Conservation (phyloP, 306 rosid species). For the Cicer chorassanicum region DNA sequence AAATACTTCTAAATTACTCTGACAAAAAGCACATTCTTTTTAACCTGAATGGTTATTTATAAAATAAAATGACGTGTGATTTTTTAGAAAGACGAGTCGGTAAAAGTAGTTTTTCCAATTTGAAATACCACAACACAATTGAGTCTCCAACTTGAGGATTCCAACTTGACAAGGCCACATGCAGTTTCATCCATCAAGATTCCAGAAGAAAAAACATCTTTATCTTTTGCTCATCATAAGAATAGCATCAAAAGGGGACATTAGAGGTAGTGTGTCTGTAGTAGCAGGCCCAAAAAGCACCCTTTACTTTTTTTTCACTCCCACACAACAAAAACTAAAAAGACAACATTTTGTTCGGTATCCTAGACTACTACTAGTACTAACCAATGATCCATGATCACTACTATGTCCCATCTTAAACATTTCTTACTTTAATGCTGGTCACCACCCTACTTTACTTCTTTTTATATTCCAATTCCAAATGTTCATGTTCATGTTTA, state of each 20-base stretch:
- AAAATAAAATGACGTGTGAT: too few relatives aligned
- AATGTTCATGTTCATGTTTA: slow-evolving; percentile 23
- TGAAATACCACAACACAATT: background rate
- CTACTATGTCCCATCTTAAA: slow-evolving; percentile 32
- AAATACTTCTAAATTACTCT: too few relatives aligned
- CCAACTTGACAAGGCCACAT: background rate
- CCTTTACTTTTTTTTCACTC: background rate
- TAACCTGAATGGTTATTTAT: too few relatives aligned
- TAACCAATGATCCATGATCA: slow-evolving; percentile 20
- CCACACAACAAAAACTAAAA: slow-evolving; percentile 17
- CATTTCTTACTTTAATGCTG: slow-evolving; percentile 36
- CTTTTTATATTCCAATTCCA: slow-evolving; percentile 52
- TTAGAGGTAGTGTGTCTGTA: slow-evolving; percentile 16
- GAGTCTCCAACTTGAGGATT: background rate
- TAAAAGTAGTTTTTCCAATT: background rate
- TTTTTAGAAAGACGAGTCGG: too few relatives aligned
- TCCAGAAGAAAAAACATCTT: slow-evolving; percentile 27
- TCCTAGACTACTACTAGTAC: slow-evolving; percentile 10
- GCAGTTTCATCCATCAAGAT: slow-evolving; percentile 2
- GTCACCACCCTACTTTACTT: slow-evolving; percentile 39
- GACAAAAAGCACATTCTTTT: too few relatives aligned
- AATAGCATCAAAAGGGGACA: slow-evolving; percentile 1
- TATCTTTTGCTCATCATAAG: slow-evolving; percentile 19
- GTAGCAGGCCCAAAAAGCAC: slow-evolving; percentile 17
- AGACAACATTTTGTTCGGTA: slow-evolving; percentile 38